phyloP scores from a whole-genome alignment of 1,139 yeast species.

The Yamadazyma buinensis region DNA sequence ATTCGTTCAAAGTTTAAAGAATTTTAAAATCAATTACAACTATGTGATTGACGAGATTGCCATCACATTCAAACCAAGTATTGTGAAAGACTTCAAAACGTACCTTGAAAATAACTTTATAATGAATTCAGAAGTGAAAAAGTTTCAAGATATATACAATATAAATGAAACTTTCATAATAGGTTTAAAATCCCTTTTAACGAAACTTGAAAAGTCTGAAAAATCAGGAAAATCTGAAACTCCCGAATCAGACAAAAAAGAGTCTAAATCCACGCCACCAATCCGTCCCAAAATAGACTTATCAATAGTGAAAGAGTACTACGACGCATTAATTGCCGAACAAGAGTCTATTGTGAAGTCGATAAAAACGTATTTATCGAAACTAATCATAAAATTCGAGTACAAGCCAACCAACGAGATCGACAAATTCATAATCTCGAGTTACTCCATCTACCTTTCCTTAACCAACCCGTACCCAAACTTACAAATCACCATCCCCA shows the following conservation, averaged over 20 bases:
- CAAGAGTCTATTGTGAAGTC: slow-evolving; percentile 13
- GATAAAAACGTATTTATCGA: slow-evolving; percentile 17
- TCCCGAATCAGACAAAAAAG: no score
- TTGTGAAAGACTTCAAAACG: neutral
- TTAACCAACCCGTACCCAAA: slow-evolving; percentile 18
- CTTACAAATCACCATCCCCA: slow-evolving; percentile 6
- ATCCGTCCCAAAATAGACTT: no score
- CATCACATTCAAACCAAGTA: no score
- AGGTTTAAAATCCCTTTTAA: slow-evolving; percentile 13
- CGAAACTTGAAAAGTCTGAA: no score
- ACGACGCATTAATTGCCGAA: slow-evolving; percentile 11
- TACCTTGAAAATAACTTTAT: slow-evolving; percentile 21
- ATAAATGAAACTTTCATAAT: slow-evolving; percentile 22
- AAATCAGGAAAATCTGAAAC: no score
- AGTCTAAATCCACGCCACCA: no score
- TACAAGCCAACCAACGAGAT: slow-evolving; percentile 13
- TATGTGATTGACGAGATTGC: neutral
- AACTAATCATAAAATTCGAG: slow-evolving; percentile 11
- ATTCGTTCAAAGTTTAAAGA: slow-evolving; percentile 12
- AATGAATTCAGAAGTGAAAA: slow-evolving; percentile 16
- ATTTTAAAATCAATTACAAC: slow-evolving; percentile 4
- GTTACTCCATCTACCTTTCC: slow-evolving; percentile 18
- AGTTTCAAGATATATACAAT: slow-evolving; percentile 26
- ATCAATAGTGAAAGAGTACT: neutral
- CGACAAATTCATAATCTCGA: slow-evolving; percentile 27